Base-by-base conservation (phyloP, 148 eudicot species). In the Rhododendron griersonianum region DNA sequence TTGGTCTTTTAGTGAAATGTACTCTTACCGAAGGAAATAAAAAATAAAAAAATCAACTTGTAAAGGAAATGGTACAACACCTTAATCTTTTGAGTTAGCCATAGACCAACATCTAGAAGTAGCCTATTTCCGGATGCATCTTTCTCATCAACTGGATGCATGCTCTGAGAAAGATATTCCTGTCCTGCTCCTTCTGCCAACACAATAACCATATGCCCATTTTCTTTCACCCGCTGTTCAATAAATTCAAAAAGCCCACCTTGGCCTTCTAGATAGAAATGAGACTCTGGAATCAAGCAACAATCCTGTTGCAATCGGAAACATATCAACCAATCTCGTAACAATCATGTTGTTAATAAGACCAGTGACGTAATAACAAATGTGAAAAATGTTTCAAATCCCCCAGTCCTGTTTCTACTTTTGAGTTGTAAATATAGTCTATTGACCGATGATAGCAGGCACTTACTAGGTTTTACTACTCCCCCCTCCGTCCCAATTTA, bases 151-250 rank as follows among this genome's bases (percentile, higher is more conserved):
- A 53, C 67, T 61, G 89, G 86, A 16, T 85, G 87, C 73, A 87
- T 81, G 87, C 86, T 90, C 88, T 90, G 90, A 77, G 93, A 87
- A 87, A 91, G 82, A 88, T 83, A 91, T 21, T 92, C 94, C 86
- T 92, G 94, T 33, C 94, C 94, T 39, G 94, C 94, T 82, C 94
- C 94, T 89, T 92, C 93, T 81, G 94, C 94, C 83, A 92, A 85
- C 25, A 92, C 94, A 85, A 92, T 91, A 35, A 92, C 90, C 47
- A 92, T 80, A 81, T 92, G 94, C 75, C 93, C 84, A 85, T 92
- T 92, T 87, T 91, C 94, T 85, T 89, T 92, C 33, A 92, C 89
- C 87, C 92, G 83, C 88, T 90, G 88, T 81, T 90, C 92, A 85
- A 91, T 73, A 88, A 86, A 92, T 85, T 92, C 94, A 87, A 81